Conservation (phyloP, 1,284 basidiomycete species). For the Ganoderma multipileum region DNA sequence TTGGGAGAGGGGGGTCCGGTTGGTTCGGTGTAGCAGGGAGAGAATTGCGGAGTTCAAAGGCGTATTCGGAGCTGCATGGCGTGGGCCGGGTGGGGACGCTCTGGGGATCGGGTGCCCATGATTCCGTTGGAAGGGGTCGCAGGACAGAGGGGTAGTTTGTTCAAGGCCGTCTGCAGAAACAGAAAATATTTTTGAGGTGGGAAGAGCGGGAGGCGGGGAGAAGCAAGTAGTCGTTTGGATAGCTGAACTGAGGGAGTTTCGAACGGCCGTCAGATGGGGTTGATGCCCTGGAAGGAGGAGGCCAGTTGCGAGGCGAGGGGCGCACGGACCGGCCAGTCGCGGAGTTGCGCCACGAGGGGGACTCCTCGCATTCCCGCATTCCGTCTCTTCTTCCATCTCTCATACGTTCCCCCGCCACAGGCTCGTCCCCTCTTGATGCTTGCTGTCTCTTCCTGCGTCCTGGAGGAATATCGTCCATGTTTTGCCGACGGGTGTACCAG, state of each 20-base stretch:
- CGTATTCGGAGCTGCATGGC: background rate
- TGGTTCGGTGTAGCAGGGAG: background rate
- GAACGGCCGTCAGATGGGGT: background rate
- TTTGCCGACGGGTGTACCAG: background rate
- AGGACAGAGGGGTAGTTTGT: background rate
- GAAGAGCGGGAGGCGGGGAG: background rate
- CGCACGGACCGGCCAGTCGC: background rate
- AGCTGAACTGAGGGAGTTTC: background rate
- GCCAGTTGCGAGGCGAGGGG: constrained; percentile 1
- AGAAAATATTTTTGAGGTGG: background rate
- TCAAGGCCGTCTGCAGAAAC: background rate
- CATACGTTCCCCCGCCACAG: background rate
- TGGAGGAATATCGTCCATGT: background rate
- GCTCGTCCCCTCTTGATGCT: background rate
- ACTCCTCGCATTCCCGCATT: background rate
- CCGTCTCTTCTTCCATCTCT: background rate
- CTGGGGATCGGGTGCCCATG: background rate
- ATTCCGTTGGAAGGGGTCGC: background rate
- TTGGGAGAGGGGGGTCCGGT: background rate
- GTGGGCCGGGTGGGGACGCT: background rate
- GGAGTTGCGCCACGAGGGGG: constrained; percentile 4
- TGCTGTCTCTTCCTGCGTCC: background rate
- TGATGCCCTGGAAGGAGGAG: background rate
- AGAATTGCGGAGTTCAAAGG: background rate
- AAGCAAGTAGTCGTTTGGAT: background rate